phyloP scores from a whole-genome alignment of 345 rosid genomes.

The Gossypium herbaceum region DNA sequence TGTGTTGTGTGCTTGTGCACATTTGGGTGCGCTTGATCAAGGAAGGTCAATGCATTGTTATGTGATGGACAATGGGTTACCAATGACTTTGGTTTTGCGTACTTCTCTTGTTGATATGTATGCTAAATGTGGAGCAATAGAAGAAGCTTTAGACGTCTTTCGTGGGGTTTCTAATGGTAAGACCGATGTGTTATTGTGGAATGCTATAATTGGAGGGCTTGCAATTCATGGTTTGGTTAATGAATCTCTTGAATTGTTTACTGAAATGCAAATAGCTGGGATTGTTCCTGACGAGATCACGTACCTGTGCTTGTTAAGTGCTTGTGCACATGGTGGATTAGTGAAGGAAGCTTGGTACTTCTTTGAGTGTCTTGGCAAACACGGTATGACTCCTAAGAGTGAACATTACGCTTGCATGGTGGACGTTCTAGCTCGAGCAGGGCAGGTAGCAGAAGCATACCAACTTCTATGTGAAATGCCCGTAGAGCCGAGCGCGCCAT shows the following conservation, averaged over 20 bases:
- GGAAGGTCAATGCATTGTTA: constrained; percentile 59
- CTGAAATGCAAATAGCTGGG: constrained; percentile 49
- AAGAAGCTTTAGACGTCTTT: constrained; percentile 62
- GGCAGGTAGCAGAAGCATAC: constrained; percentile 42
- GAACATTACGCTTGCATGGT: constrained; percentile 94
- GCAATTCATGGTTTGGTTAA: constrained; percentile 67
- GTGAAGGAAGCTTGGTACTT: constrained; percentile 65
- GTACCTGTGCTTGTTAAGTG: constrained; percentile 38
- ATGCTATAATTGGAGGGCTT: constrained; percentile 83
- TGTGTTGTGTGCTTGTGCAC: constrained; percentile 81
- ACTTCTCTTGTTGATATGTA: constrained; percentile 91
- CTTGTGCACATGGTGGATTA: constrained; percentile 78
- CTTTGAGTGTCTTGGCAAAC: constrained; percentile 40
- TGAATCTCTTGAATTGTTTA: constrained; percentile 54
- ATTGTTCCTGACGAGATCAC: constrained; percentile 75
- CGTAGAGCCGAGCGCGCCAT: constrained; percentile 54
- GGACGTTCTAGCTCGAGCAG: constrained; percentile 74
- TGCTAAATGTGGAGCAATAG: constrained; percentile 78
- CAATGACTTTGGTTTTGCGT: constrained; percentile 45
- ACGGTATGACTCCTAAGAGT: constrained; percentile 42
- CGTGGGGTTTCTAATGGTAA: constrained; percentile 15
- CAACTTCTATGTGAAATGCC: constrained; percentile 50
- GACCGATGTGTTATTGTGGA: constrained; percentile 74
- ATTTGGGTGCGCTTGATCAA: constrained; percentile 61
- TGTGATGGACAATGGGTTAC: constrained; percentile 44